phyloP scores from a whole-genome alignment of 1,284 basidiomycete genomes.

The Neotropicomus parvogracilis region DNA sequence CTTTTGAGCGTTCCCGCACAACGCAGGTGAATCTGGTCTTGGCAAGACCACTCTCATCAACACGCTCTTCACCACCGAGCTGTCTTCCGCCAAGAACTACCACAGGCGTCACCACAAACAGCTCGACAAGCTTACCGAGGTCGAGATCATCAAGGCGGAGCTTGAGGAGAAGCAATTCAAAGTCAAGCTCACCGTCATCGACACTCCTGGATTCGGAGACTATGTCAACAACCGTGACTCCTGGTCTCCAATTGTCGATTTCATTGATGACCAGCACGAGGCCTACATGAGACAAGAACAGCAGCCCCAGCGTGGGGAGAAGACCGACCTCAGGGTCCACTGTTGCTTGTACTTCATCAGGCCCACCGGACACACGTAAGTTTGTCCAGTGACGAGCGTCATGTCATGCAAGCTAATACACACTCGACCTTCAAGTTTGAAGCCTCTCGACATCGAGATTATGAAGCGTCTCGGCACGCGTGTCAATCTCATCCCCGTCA shows the following conservation, averaged over 20 bases:
- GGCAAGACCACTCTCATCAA: conserved; percentile 98
- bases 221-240: conserved; percentile 99
- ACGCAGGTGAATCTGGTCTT: conserved; percentile 85
- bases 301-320: conserved; percentile 90
- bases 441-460: conserved; percentile 98
- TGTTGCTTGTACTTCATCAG: conserved; percentile 98
- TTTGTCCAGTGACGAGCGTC: neutral
- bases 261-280: conserved; percentile 99
- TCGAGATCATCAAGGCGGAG: conserved; percentile 95
- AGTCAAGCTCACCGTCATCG: conserved; percentile 98
- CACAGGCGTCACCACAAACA: conserved; percentile 89
- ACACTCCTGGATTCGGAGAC: conserved; percentile 98
- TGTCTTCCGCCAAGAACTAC: conserved; percentile 92
- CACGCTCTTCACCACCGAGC: conserved; percentile 98
- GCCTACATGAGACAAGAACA: conserved; percentile 99
- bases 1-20: neutral
- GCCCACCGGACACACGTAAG: conserved; percentile 93
- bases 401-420: conserved; percentile 7
- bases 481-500: conserved; percentile 95
- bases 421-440: conserved; percentile 55
- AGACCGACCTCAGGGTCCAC: conserved; percentile 94
- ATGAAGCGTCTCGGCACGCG: conserved; percentile 94
- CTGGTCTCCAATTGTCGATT: conserved; percentile 98
- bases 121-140: conserved; percentile 97
- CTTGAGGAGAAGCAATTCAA: conserved; percentile 99